A percentile compares a stretch with the other conserved stretches of the same genome.
These are phyloP conservation scores for Pseudogymnoascus sp. DNA, from an alignment of 2,329 filamentous ascomycete species.

Conservation along the genomic window DNA sequence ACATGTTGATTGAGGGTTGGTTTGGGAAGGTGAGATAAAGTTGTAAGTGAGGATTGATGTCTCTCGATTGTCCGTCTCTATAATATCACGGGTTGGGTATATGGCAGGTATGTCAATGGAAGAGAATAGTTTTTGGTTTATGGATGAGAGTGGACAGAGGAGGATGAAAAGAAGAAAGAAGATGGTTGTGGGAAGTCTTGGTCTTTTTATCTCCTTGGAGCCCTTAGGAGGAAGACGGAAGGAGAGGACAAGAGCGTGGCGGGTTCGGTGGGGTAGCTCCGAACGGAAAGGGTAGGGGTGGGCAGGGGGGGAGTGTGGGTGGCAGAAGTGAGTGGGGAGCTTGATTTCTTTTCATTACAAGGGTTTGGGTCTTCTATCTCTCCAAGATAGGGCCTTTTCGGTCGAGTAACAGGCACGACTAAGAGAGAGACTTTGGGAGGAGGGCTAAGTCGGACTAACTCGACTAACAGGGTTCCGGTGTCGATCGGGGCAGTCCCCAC, in stretches of 20 bases:
- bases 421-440: neutral
- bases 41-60: neutral
- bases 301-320: neutral
- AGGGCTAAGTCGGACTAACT: neutral
- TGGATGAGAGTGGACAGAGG: neutral
- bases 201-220: slow-evolving; percentile 2
- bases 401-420: slow-evolving; percentile 6
- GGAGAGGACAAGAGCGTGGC: slow-evolving; percentile 1
- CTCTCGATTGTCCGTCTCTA: slow-evolving; percentile 5
- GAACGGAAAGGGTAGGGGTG: neutral
- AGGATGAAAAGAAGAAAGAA: neutral
- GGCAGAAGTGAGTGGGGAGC: slow-evolving; percentile 6
- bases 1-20: slow-evolving; percentile 48
- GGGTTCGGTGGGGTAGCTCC: slow-evolving; percentile 1
- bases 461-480: slow-evolving; percentile 1
- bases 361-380: neutral
- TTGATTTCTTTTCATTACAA: slow-evolving; percentile 3
- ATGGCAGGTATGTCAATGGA: neutral
- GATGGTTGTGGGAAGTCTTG: slow-evolving; percentile 1
- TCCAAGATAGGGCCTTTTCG: slow-evolving; percentile 1
- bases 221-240: slow-evolving; percentile 4
- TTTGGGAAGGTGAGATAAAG: neutral
- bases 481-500: neutral
- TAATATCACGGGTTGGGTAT: slow-evolving; percentile 5
- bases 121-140: neutral